Percentiles rank a stretch among this genome's conserved stretches.
These are phyloP conservation scores for Dothistroma pini DNA, from an alignment of 2,329 filamentous ascomycete species.

Conservation along the genomic window DNA sequence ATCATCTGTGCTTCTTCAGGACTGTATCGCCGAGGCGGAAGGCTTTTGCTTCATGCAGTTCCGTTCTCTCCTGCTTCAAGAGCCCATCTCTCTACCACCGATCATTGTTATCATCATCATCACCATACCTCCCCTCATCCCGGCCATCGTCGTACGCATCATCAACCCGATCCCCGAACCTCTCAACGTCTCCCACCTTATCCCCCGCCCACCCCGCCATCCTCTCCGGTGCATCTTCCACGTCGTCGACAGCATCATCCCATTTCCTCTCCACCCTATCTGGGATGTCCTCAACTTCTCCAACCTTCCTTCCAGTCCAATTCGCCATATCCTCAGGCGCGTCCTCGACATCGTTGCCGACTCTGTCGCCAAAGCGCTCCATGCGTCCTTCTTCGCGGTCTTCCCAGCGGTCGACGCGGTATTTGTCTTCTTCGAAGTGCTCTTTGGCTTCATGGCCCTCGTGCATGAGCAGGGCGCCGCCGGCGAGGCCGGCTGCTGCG, in stretches of 20 bases:
- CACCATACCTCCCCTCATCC: slow-evolving; percentile 32
- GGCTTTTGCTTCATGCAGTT: background rate
- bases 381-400: slow-evolving; percentile 14
- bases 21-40: too few species aligned
- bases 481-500: slow-evolving; percentile 41
- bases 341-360: slow-evolving; percentile 35
- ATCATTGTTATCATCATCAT: slow-evolving; percentile 19
- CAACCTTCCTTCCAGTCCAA: slow-evolving; percentile 43
- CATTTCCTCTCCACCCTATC: slow-evolving; percentile 32
- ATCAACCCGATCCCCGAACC: slow-evolving; percentile 42
- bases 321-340: slow-evolving; percentile 43
- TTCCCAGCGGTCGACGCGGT: slow-evolving; percentile 26
- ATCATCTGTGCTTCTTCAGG: background rate
- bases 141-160: slow-evolving; percentile 44
- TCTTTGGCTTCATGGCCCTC: slow-evolving; percentile 42
- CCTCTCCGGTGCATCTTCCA: slow-evolving; percentile 37
- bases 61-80: background rate
- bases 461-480: slow-evolving; percentile 45
- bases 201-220: slow-evolving; percentile 37
- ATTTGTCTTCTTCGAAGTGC: slow-evolving; percentile 30
- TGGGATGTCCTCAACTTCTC: slow-evolving; percentile 41
- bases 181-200: slow-evolving; percentile 43
- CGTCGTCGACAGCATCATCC: slow-evolving; percentile 33
- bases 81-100: slow-evolving; percentile 2
- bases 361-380: slow-evolving; percentile 27